phyloP scores from a whole-genome alignment of 2,329 filamentous ascomycete genomes.

The Tolypocladium amazonense region DNA sequence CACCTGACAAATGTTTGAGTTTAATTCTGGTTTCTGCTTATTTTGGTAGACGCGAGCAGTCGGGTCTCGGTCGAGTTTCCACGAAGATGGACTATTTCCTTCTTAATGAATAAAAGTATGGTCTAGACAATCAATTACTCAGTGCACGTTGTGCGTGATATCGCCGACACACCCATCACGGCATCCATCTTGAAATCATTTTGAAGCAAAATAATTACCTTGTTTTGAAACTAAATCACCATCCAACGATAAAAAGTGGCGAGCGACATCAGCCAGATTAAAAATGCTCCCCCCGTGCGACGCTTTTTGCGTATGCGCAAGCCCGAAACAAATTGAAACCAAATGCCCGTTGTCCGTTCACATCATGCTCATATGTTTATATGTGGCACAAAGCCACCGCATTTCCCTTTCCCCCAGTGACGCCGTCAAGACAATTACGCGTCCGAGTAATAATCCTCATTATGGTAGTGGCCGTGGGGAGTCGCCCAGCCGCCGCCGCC shows the following conservation, averaged over 20 bases:
- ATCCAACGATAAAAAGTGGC: not conserved
- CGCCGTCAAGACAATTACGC: conserved; percentile 20
- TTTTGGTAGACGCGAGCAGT: not conserved
- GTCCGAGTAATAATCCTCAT: conserved; percentile 47
- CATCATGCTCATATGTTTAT: not conserved
- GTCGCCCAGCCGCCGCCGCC: conserved; percentile 30
- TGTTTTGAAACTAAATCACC: not conserved
- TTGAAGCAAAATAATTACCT: not conserved
- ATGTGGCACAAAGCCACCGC: not conserved
- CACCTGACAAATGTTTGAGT: not conserved
- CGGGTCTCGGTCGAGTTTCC: not conserved
- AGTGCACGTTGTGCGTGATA: not conserved
- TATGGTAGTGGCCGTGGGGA: conserved; percentile 33
- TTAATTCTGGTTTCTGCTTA: not conserved
- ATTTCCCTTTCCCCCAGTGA: not conserved
- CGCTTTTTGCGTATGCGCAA: not conserved
- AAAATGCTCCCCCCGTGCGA: not conserved
- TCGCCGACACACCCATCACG: not conserved
- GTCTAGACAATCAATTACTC: not conserved
- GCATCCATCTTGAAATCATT: not conserved
- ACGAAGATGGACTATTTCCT: not conserved
- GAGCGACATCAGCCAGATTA: not conserved
- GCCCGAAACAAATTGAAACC: not conserved
- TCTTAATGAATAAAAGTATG: not conserved
- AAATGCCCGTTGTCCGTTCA: not conserved